Percentiles rank a stretch among this genome's conserved stretches.
Conservation (phyloP, 345 rosid genomes). For the Raphanus raphanistrum region DNA sequence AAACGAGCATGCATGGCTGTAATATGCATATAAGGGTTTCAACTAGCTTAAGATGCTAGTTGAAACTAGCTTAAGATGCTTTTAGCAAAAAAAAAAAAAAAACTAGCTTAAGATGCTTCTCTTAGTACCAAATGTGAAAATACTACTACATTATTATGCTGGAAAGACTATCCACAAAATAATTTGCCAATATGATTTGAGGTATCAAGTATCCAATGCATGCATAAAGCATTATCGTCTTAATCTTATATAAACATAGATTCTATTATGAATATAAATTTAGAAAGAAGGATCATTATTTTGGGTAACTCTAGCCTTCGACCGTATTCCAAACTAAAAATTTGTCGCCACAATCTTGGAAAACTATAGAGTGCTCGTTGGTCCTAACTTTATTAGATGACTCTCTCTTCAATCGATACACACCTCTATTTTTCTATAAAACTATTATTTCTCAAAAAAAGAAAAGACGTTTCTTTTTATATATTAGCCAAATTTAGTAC, state of each 20-base stretch:
- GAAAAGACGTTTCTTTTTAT: neutral
- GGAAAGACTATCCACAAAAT: neutral
- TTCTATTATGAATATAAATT: neutral
- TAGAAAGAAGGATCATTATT: conserved; percentile 2
- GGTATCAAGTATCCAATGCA: neutral
- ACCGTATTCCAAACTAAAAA: conserved; percentile 2
- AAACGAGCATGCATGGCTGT: conserved; percentile 1
- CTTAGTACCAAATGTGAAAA: conserved; percentile 12
- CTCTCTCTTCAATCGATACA: conserved; percentile 2
- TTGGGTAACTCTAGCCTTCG: neutral
- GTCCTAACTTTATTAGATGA: conserved; percentile 10
- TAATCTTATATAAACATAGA: neutral
- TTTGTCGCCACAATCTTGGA: conserved; percentile 23
- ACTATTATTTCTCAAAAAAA: neutral
- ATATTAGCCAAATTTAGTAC: conserved; percentile 19
- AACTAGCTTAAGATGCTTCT: neutral
- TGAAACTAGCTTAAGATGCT: too few species aligned
- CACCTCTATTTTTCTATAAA: neutral
- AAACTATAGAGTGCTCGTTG: conserved; percentile 1
- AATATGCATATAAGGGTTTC: neutral
- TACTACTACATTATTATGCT: neutral
- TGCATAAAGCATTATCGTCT: neutral
- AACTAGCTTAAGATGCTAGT: neutral
- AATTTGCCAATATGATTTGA: neutral
- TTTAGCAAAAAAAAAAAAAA: too few species aligned